Evolutionary conservation across 148 eudicot species (phyloP), one percentile per base, ranked within the genome.

Genomic region (Camellia granthamiana): DNA sequence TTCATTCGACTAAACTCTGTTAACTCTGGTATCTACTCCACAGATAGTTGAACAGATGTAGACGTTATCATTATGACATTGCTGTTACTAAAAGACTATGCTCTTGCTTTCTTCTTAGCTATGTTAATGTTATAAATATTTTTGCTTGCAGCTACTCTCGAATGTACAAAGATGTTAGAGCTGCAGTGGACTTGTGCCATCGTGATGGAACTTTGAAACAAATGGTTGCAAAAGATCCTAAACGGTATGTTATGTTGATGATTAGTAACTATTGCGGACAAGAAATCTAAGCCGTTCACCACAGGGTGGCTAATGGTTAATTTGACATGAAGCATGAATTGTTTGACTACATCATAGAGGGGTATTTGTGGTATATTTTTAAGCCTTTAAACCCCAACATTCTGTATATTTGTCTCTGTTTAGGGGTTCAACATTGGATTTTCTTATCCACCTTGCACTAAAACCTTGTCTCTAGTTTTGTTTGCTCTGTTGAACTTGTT

Each of bases 131-230:
- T 43, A 55, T 4, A 30, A 16, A 46, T 64, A 60, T 30, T 61
- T 69, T 42, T 78, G 81, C 68, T 83, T 88, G 89, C 91, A 96
- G 99, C 82, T 96, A 96, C 81, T 85, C 93, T 79, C 91, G 90
- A 61, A 91, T 96, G 91, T 96, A 92, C 82, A 91, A 88, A 85
- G 99, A 96, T 86, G 98, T 93, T 81, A 89, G 98, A 87, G 97
- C 99, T 80, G 99, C 99, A 78, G 98, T 96, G 49, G 98, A 93
- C 83, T 84, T 93, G 88, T 96, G 99, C 85, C 99, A 96, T 86
- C 95, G 95, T 84, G 99, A 96, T 78, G 99, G 99, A 78, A 96
- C 99, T 79, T 81, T 96, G 82, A 96, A 96, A 82, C 90, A 87
- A 82, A 92, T 92, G 99, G 99, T 96, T 79, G 99, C 99, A 78